A percentile compares a stretch with the other conserved stretches of the same genome.
Evolutionary conservation across 2,329 filamentous ascomycete genomes (phyloP).

Genomic region (Pyricularia grisea): DNA sequence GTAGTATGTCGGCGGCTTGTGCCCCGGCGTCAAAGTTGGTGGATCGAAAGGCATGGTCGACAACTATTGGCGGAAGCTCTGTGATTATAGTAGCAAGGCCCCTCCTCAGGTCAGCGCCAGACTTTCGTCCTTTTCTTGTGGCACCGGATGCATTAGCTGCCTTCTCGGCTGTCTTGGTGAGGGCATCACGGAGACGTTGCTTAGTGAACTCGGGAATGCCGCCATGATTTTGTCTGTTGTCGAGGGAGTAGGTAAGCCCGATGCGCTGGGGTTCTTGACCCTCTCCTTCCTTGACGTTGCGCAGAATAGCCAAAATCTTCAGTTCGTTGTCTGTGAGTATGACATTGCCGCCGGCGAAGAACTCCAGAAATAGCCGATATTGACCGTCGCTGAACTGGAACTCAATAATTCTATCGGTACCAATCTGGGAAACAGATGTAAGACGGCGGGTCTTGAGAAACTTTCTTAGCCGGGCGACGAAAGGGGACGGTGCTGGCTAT

Average conservation of each 20-base stretch:
- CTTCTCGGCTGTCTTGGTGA: constrained; percentile 56
- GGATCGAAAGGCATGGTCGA: constrained; percentile 74
- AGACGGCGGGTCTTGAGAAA: constrained; percentile 78
- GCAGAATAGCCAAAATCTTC: constrained; percentile 71
- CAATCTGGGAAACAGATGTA: constrained; percentile 73
- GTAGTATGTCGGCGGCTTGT: constrained; percentile 61
- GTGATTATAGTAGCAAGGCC: constrained; percentile 76
- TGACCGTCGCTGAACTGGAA: constrained; percentile 86
- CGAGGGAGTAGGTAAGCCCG: constrained; percentile 69
- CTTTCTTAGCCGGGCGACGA: constrained; percentile 79
- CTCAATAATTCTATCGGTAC: constrained; percentile 88
- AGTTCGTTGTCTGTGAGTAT: constrained; percentile 80
- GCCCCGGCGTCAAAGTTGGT: constrained; percentile 59
- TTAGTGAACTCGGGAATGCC: constrained; percentile 67
- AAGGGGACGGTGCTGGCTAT: constrained; percentile 59
- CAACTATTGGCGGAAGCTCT: constrained; percentile 77
- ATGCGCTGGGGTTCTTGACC: constrained; percentile 76
- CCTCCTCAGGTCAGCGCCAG: constrained; percentile 66
- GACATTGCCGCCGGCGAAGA: constrained; percentile 90
- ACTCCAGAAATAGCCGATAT: constrained; percentile 84
- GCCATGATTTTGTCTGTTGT: constrained; percentile 73
- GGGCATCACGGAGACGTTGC: constrained; percentile 58
- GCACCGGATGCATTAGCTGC: constrained; percentile 36
- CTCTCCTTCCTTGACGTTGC: constrained; percentile 70
- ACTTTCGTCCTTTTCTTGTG: constrained; percentile 40